Evolutionary conservation across 768 basidiomycete genomes (phyloP).

Genomic region (Hemileccinum impolitum): DNA sequence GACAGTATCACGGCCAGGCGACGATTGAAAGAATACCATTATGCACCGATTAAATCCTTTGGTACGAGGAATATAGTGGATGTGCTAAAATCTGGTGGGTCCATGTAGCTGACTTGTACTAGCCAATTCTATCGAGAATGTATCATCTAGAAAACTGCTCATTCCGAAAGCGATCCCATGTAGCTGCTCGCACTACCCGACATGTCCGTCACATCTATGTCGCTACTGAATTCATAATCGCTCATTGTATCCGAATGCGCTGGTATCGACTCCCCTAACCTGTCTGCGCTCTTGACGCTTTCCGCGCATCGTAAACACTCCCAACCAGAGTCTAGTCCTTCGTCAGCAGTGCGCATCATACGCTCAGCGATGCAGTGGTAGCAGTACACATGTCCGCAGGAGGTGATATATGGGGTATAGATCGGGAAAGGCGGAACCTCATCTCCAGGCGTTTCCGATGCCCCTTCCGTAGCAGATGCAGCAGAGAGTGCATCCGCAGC

Average conservation of each 20-base stretch:
- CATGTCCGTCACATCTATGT: constrained; percentile 45
- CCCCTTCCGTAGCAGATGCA: constrained; percentile 18
- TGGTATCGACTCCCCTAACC: constrained; percentile 33
- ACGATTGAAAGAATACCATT: constrained; percentile 57
- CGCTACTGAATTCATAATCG: constrained; percentile 59
- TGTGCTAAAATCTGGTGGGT: constrained; percentile 32
- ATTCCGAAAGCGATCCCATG: constrained; percentile 34
- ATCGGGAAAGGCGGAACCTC: constrained; percentile 62
- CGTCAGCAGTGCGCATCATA: constrained; percentile 70
- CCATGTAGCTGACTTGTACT: constrained; percentile 6
- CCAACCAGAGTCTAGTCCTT: constrained; percentile 59
- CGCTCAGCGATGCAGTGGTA: constrained; percentile 89
- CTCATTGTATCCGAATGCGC: constrained; percentile 36
- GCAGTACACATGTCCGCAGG: constrained; percentile 86
- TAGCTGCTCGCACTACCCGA: constrained; percentile 48
- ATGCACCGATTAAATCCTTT: constrained; percentile 44
- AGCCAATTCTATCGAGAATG: constrained; percentile 1
- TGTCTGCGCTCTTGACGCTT: constrained; percentile 58
- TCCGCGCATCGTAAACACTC: constrained; percentile 80
- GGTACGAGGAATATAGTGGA: constrained; percentile 37
- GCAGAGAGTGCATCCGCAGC: constrained; percentile 45
- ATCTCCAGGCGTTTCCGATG: constrained; percentile 14
- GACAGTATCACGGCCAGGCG: constrained; percentile 65
- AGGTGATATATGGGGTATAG: constrained; percentile 77
- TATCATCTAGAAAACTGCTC: constrained; percentile 7